A percentile compares a stretch with the other conserved stretches of the same genome.
Conservation (phyloP, 371 early-diverging fungal genomes). For the Mucor piriformis region DNA sequence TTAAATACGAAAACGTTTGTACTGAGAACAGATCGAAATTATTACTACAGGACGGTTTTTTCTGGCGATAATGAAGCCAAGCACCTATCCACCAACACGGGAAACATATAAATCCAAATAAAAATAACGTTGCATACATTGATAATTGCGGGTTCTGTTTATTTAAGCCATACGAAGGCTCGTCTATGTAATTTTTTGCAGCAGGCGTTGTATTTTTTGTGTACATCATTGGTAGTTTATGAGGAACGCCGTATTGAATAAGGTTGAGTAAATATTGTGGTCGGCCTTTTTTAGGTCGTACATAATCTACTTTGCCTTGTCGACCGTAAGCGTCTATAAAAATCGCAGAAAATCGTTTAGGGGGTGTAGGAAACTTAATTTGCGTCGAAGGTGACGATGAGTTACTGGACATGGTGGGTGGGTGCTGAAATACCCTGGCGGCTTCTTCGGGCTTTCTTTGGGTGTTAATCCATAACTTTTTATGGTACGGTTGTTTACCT, state of each 20-base stretch:
- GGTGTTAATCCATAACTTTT: neutral
- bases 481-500: conserved; percentile 13
- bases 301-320: conserved; percentile 5
- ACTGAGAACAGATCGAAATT: conserved; percentile 1
- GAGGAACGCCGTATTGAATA: conserved; percentile 1
- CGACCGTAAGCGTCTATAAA: conserved; percentile 12
- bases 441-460: no score
- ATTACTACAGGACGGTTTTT: neutral
- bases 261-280: neutral
- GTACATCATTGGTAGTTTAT: neutral
- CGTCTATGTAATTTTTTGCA: no score
- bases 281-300: neutral
- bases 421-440: conserved; percentile 9
- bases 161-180: neutral
- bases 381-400: conserved; percentile 4
- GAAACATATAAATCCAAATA: conserved; percentile 23
- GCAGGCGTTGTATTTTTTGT: neutral
- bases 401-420: conserved; percentile 21
- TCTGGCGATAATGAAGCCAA: conserved; percentile 2
- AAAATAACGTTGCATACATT: conserved; percentile 2
- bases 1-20: conserved; percentile 11
- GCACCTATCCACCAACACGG: conserved; percentile 26
- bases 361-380: conserved; percentile 15
- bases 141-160: neutral
- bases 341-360: conserved; percentile 21